Conservation (phyloP, 2,329 filamentous ascomycete genomes). For the Hypoxylon sp. region DNA sequence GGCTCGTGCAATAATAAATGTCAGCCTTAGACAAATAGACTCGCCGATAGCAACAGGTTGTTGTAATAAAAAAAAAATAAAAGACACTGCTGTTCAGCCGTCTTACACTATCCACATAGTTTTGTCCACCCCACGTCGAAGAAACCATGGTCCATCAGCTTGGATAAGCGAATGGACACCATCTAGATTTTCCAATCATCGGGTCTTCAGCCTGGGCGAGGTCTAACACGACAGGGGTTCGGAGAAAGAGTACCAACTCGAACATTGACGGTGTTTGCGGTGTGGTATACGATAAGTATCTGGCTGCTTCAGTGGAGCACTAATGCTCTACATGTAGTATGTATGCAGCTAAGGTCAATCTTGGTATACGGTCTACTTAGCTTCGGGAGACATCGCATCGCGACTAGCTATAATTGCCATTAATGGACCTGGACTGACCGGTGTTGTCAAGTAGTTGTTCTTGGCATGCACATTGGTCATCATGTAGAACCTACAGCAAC, state of each 20-base stretch:
- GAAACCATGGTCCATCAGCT: conserved; percentile 3
- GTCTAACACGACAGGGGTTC: conserved; percentile 24
- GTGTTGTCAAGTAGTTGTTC: conserved; percentile 22
- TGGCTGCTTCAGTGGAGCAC: conserved; percentile 11
- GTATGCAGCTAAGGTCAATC: conserved; percentile 26
- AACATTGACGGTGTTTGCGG: conserved; percentile 3
- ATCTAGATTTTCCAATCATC: conserved; percentile 10
- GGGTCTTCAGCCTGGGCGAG: background rate
- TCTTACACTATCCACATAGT: background rate
- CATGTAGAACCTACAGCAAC: background rate
- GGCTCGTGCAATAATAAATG: conserved; percentile 13
- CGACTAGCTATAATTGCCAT: background rate
- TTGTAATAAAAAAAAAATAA: conserved; percentile 9
- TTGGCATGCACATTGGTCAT: conserved; percentile 22
- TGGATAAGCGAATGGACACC: conserved; percentile 13
- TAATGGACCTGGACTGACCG: background rate
- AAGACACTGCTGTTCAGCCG: conserved; percentile 23
- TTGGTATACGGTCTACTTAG: conserved; percentile 4
- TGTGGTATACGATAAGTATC: conserved; percentile 10
- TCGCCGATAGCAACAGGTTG: background rate
- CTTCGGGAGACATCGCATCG: background rate
- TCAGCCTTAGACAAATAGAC: background rate
- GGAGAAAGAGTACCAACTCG: conserved; percentile 6
- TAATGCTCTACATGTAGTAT: background rate
- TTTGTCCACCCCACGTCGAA: conserved; percentile 16